Base-by-base conservation (phyloP, 768 basidiomycete species). In the Cystofilobasidium ferigula region DNA sequence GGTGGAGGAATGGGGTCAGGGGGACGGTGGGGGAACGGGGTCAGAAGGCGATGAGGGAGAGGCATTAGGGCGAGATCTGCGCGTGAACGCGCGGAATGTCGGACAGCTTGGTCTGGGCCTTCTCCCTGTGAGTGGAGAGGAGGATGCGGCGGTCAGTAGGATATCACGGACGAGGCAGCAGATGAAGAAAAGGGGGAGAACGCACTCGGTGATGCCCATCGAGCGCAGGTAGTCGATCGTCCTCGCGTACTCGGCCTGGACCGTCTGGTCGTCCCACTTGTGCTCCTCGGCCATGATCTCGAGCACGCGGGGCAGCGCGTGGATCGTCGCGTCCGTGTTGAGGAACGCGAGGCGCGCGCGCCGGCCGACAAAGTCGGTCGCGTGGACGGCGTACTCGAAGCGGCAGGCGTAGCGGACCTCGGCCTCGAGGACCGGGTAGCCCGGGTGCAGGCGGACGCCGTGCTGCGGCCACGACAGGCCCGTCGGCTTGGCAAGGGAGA, bases 271-370 rank as follows among this genome's bases (percentile, higher is more conserved):
- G 67, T 81, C 80, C 94, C 94, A 99, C 16, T 80, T 79, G 8
- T 93, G 81, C 73, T 97, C 91, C 20, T 82, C 82, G 6, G 83
- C 82, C 91, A 97, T 94, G 75, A 95, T 87, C 65, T 89, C 88
- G 68, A 94, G 85, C 57, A 99, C 86, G 35, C 82, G 81, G 3
- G 93, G 92, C 59, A 99, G 84, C 0, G 86, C 84, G 34, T 86
- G 84, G 36, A 93, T 81, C 0, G 94, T 86, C 0, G 87, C 87
- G 65, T 86, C 85, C 0, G 85, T 86, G 75, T 95, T 92, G 70
- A 98, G 84, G 82, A 97, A 98, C 10, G 88, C 85, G 34, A 99
- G 81, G n/a, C 94, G 86, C 13, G 88, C 87, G 67, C 93, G 86
- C 0, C 94, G 86, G 1, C 89, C 89, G 73, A 98, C 84, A 70